These are phyloP conservation scores for Trichoderma atroviride DNA, from an alignment of 2,329 filamentous ascomycete genomes.

Conservation along the genomic window DNA sequence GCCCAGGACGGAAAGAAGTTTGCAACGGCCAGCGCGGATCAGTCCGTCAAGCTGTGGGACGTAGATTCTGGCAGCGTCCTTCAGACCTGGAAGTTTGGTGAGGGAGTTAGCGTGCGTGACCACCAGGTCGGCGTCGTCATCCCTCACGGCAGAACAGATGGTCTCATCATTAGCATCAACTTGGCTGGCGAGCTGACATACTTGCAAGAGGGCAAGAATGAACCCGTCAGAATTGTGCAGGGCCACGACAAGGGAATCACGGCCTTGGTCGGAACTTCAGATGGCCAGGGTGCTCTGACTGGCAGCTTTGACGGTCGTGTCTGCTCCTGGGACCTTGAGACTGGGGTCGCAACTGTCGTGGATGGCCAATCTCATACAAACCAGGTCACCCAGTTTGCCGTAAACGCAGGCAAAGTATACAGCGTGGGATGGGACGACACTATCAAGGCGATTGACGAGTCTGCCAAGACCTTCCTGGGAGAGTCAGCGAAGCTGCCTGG, in stretches of 20 bases:
- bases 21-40: slow-evolving; percentile 90
- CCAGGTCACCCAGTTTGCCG: slow-evolving; percentile 77
- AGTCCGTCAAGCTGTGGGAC: slow-evolving; percentile 95
- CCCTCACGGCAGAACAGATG: slow-evolving; percentile 79
- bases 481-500: slow-evolving; percentile 67
- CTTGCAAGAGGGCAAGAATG: slow-evolving; percentile 69
- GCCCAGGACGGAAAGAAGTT: slow-evolving; percentile 81
- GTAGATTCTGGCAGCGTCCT: slow-evolving; percentile 74
- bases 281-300: slow-evolving; percentile 70
- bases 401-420: slow-evolving; percentile 67
- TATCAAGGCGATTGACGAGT: slow-evolving; percentile 75
- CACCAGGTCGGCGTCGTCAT: slow-evolving; percentile 96
- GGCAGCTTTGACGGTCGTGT: slow-evolving; percentile 91
- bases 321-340: slow-evolving; percentile 77
- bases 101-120: slow-evolving; percentile 73
- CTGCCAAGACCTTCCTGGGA: slow-evolving; percentile 74
- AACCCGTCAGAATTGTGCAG: slow-evolving; percentile 72
- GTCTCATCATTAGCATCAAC: slow-evolving; percentile 86
- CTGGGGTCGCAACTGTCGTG: slow-evolving; percentile 68
- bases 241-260: slow-evolving; percentile 94
- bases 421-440: slow-evolving; percentile 95
- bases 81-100: slow-evolving; percentile 85
- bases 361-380: slow-evolving; percentile 84
- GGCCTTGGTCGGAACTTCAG: slow-evolving; percentile 55
- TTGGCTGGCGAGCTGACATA: slow-evolving; percentile 90